These are phyloP conservation scores for Fusarium verticillioides DNA, from an alignment of 2,329 filamentous ascomycete genomes.

Conservation along the genomic window DNA sequence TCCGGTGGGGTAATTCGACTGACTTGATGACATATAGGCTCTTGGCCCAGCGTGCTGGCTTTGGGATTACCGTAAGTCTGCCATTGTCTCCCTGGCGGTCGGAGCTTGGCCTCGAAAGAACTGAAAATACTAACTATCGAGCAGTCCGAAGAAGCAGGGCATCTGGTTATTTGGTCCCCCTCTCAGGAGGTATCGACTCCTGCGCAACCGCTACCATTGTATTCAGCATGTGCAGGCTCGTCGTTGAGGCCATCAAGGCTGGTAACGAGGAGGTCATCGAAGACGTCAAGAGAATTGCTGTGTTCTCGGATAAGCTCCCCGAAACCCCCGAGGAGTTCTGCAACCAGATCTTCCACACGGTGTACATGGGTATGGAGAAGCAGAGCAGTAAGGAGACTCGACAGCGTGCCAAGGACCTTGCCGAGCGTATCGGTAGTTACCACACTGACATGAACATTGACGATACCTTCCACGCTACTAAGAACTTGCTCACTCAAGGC, in stretches of 20 bases:
- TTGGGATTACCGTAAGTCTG: conserved; percentile 23
- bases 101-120: background rate
- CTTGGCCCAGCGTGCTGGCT: conserved; percentile 31
- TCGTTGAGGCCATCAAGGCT: conserved; percentile 43
- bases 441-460: conserved; percentile 82
- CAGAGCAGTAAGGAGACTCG: conserved; percentile 75
- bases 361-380: conserved; percentile 73
- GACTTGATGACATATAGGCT: background rate
- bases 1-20: background rate
- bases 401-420: conserved; percentile 70
- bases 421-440: conserved; percentile 72
- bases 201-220: conserved; percentile 43
- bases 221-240: conserved; percentile 66
- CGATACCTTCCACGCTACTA: conserved; percentile 62
- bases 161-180: conserved; percentile 19
- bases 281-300: conserved; percentile 48
- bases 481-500: conserved; percentile 66
- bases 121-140: background rate
- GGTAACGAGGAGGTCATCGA: conserved; percentile 48
- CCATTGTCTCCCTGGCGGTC: background rate
- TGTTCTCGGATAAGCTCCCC: conserved; percentile 52
- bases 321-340: conserved; percentile 66
- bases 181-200: conserved; percentile 39
- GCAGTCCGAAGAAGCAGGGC: conserved; percentile 24
- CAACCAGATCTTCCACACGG: conserved; percentile 51